phyloP scores from a whole-genome alignment of 805 yeast species.

The Spathaspora passalidarum region DNA sequence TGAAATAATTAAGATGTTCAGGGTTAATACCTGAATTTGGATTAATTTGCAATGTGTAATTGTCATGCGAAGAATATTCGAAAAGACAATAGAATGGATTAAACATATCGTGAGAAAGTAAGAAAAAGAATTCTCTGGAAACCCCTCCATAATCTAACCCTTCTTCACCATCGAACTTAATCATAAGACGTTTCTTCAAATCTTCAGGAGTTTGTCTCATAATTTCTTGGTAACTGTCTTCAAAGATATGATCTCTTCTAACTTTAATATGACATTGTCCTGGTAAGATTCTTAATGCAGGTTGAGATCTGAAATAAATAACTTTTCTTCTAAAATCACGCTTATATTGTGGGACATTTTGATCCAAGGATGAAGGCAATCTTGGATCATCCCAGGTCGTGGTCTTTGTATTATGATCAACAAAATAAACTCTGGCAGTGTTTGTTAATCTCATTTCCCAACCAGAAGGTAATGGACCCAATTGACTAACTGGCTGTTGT shows the following conservation, averaged over 20 bases:
- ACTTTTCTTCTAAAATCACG: conserved; percentile 98
- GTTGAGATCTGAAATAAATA: conserved; percentile 96
- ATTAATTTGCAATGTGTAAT: conserved; percentile 95
- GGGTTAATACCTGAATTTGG: conserved; percentile 97
- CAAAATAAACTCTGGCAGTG: conserved; percentile 97
- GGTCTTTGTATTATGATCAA: conserved; percentile 97
- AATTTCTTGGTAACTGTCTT: conserved; percentile 95
- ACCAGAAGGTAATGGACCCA: conserved; percentile 97
- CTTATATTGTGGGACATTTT: conserved; percentile 98
- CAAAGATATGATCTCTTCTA: conserved; percentile 92
- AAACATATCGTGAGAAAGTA: conserved; percentile 96
- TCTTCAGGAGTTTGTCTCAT: conserved; percentile 99
- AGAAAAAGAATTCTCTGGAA: conserved; percentile 94
- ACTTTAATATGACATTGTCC: conserved; percentile 99
- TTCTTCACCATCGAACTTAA: conserved; percentile 98
- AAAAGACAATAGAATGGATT: conserved; percentile 96
- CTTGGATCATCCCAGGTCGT: conserved; percentile 99
- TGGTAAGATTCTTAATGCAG: conserved; percentile 93
- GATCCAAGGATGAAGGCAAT: conserved; percentile 93
- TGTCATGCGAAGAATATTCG: conserved; percentile 97
- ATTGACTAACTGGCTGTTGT: conserved; percentile 95
- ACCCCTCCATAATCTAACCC: conserved; percentile 99
- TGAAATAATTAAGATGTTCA: conserved; percentile 96
- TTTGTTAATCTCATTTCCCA: conserved; percentile 99
- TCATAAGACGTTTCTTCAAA: conserved; percentile 95